A percentile compares a stretch with the other conserved stretches of the same genome.
Evolutionary conservation across 768 basidiomycete species (phyloP).

Genomic region (Clathrus columnatus): DNA sequence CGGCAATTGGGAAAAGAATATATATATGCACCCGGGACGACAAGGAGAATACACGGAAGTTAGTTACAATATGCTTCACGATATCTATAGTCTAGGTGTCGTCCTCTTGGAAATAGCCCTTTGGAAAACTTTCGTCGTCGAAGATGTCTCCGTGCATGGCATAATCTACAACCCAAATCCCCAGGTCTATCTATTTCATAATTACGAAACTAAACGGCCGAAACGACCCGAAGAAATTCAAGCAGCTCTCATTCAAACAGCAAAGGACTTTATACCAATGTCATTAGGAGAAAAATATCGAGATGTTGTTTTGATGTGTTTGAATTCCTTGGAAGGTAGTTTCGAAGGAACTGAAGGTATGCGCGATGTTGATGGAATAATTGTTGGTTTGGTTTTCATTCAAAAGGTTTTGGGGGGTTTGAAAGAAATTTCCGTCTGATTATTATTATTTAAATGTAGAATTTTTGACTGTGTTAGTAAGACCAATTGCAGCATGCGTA

Average conservation of each 20-base stretch:
- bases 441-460: too few species aligned
- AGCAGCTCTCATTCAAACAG: neutral
- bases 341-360: neutral
- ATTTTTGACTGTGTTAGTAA: too few species aligned
- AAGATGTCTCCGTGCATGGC: neutral
- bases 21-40: slow-evolving; percentile 1
- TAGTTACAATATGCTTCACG: neutral
- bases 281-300: neutral
- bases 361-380: neutral
- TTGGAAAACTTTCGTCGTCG: slow-evolving; percentile 3
- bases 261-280: neutral
- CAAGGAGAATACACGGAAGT: neutral
- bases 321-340: neutral
- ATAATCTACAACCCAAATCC: neutral
- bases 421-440: neutral
- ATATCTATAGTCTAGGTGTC: slow-evolving; percentile 3
- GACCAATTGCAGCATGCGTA: too few species aligned
- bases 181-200: neutral
- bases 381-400: neutral
- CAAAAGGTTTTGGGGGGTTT: neutral
- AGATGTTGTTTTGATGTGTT: neutral
- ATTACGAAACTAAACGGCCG: neutral
- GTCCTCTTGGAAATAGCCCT: slow-evolving; percentile 6
- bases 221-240: neutral
- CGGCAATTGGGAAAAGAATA: neutral